Conservation (phyloP, 495 filamentous ascomycete genomes). For the Talaromyces adpressus region DNA sequence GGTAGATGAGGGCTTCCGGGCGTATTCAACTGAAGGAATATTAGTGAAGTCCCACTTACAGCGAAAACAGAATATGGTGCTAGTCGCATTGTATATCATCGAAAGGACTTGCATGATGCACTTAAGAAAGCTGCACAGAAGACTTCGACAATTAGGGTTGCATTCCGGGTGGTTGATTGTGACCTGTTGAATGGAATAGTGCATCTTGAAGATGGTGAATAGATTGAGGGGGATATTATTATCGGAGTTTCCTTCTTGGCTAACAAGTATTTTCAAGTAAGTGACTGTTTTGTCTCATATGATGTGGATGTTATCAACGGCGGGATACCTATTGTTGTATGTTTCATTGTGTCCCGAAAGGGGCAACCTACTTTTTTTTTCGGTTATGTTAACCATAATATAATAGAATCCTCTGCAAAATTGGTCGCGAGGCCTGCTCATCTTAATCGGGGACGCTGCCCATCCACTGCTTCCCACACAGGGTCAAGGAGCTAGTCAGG, state of each 20-base stretch:
- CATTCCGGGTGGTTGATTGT: conserved; percentile 14
- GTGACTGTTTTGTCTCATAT: not conserved
- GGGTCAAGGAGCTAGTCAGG: conserved; percentile 27
- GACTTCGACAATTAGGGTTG: not conserved
- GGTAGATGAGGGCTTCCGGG: conserved; percentile 22
- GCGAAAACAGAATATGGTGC: conserved; percentile 17
- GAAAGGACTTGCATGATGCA: conserved; percentile 21
- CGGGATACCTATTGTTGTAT: conserved; percentile 10
- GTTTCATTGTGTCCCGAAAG: no score
- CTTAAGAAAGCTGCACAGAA: conserved; percentile 9
- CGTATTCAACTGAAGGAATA: conserved; percentile 20
- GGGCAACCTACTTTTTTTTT: no score
- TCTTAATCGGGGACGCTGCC: conserved; percentile 38
- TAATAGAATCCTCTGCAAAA: conserved; percentile 12
- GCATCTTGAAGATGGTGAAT: conserved; percentile 19
- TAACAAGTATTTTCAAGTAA: no score
- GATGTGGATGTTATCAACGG: no score
- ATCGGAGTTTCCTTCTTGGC: conserved; percentile 17
- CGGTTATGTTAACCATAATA: no score
- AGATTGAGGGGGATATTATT: conserved; percentile 21
- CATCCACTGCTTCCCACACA: conserved; percentile 33
- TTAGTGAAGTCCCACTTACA: conserved; percentile 15
- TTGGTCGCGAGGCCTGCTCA: conserved; percentile 20
- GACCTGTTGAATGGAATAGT: conserved; percentile 15
- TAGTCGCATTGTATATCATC: conserved; percentile 21